Evolutionary conservation across 306 rosid genomes (phyloP).

Genomic region (Prunus dulcis): DNA sequence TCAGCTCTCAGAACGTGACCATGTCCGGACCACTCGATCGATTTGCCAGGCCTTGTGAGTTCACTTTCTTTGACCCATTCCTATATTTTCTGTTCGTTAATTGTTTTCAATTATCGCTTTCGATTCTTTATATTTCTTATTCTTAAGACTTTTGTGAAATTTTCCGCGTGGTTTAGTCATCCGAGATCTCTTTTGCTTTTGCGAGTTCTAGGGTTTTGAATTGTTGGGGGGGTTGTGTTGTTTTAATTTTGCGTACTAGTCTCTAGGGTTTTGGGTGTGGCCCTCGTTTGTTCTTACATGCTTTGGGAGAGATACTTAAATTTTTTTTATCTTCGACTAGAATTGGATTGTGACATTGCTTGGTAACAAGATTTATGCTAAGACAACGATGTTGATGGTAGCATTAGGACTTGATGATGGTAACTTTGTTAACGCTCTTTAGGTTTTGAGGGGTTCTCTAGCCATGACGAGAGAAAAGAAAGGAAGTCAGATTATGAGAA

Average conservation of each 20-base stretch:
- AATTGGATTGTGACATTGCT: no score
- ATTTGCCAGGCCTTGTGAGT: constrained; percentile 87
- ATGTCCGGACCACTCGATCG: constrained; percentile 91
- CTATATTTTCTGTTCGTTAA: background rate
- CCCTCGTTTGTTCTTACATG: background rate
- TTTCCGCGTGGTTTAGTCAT: background rate
- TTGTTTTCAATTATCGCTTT: background rate
- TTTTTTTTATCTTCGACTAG: no score
- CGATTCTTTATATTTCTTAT: background rate
- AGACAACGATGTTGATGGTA: background rate
- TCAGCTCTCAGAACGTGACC: constrained; percentile 9
- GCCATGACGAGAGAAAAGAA: constrained; percentile 66
- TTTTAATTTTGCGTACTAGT: background rate
- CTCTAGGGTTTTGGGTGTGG: background rate
- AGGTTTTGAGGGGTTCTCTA: constrained; percentile 81
- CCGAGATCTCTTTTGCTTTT: background rate
- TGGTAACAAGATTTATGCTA: no score
- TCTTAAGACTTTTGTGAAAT: background rate
- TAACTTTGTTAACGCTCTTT: background rate
- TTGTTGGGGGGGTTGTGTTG: background rate
- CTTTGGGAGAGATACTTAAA: background rate
- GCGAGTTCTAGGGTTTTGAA: constrained; percentile 2
- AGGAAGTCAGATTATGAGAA: constrained; percentile 70
- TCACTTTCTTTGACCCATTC: background rate
- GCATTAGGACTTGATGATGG: background rate